Evolutionary conservation across 768 basidiomycete species (phyloP).

Genomic region (Collybia nuda): DNA sequence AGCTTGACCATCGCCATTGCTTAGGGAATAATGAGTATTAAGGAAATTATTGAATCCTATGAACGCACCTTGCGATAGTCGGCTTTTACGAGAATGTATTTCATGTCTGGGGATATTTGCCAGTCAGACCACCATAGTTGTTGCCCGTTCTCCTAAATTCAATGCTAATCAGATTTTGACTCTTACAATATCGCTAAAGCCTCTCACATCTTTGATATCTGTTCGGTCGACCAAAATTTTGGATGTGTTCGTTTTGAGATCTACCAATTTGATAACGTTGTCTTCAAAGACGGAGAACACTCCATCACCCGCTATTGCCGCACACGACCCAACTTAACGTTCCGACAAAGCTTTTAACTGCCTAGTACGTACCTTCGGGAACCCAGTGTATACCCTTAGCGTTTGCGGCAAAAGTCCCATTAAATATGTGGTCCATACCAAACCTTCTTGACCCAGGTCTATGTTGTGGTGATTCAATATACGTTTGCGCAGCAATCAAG

Average conservation of each 20-base stretch:
- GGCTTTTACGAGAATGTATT: constrained; percentile 81
- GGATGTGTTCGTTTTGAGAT: constrained; percentile 75
- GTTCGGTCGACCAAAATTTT: constrained; percentile 52
- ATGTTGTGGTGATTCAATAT: constrained; percentile 54
- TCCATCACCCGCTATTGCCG: constrained; percentile 81
- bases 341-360: neutral
- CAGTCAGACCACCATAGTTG: constrained; percentile 56
- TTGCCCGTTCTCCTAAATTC: constrained; percentile 52
- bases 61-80: constrained; percentile 64
- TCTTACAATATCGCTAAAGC: neutral
- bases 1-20: constrained; percentile 95
- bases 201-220: constrained; percentile 67
- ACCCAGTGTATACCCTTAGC: constrained; percentile 74
- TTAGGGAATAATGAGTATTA: constrained; percentile 21
- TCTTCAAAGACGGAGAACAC: constrained; percentile 71
- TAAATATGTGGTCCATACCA: constrained; percentile 89
- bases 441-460: constrained; percentile 61
- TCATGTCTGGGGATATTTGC: constrained; percentile 90
- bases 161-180: constrained; percentile 3
- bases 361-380: constrained; percentile 68
- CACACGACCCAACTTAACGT: neutral
- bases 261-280: constrained; percentile 74
- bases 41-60: neutral
- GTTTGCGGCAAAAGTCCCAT: constrained; percentile 74
- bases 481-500: constrained; percentile 72